Percentiles rank a stretch among this genome's conserved stretches.
phyloP scores from a whole-genome alignment of 1,139 yeast genomes.

The Waltiozyma sp. region DNA sequence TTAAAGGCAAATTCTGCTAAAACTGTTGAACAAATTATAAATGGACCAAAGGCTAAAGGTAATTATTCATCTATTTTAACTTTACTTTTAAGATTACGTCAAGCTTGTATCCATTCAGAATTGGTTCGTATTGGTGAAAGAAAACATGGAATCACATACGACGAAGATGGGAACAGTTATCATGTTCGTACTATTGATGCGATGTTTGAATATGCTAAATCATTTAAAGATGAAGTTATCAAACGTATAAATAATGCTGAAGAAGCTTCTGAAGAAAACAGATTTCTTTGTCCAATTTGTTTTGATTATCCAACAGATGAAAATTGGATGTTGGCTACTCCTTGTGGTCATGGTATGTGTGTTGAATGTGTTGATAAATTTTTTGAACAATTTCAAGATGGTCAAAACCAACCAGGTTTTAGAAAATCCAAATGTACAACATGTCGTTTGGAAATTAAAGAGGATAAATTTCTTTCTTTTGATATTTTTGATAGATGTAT shows the following conservation, averaged over 20 bases:
- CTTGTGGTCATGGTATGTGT: conserved; percentile 66
- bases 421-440: conserved; percentile 41
- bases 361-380: conserved; percentile 45
- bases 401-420: conserved; percentile 25
- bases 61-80: conserved; percentile 56
- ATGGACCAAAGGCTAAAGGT: conserved; percentile 24
- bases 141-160: conserved; percentile 20
- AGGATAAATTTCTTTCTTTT: conserved; percentile 36
- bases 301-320: conserved; percentile 25
- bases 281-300: conserved; percentile 53
- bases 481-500: conserved; percentile 39
- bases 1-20: conserved; percentile 50
- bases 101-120: conserved; percentile 81
- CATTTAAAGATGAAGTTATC: conserved; percentile 16
- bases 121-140: conserved; percentile 59
- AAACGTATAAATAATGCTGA: conserved; percentile 22
- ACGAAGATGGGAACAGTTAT: conserved; percentile 14
- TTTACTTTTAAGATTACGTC: conserved; percentile 68
- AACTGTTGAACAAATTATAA: conserved; percentile 31
- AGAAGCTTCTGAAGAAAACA: conserved; percentile 17
- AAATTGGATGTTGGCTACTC: conserved; percentile 35
- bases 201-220: conserved; percentile 19
- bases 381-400: conserved; percentile 31
- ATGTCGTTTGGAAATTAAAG: conserved; percentile 33
- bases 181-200: conserved; percentile 8